phyloP scores from a whole-genome alignment of 2,329 filamentous ascomycete genomes.

The Penicillium sp. region DNA sequence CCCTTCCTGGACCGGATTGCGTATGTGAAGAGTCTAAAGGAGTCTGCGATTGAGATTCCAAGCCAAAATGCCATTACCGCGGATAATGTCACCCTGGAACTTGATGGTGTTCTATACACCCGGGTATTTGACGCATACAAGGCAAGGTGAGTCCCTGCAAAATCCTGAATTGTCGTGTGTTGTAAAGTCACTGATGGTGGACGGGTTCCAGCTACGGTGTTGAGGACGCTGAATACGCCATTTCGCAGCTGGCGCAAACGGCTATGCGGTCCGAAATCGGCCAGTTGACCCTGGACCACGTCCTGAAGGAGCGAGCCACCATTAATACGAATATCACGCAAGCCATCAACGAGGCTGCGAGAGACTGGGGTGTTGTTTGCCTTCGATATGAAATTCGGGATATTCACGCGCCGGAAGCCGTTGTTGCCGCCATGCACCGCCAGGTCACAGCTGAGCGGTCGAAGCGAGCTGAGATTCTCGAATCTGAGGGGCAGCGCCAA shows the following conservation, averaged over 20 bases:
- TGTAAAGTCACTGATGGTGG: neutral
- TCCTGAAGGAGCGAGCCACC: slow-evolving; percentile 91
- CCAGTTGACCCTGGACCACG: slow-evolving; percentile 91
- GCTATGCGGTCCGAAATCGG: slow-evolving; percentile 99
- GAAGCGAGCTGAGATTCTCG: slow-evolving; percentile 95
- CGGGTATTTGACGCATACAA: slow-evolving; percentile 97
- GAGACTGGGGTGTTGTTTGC: slow-evolving; percentile 94
- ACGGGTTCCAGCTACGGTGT: slow-evolving; percentile 71
- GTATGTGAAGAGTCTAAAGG: slow-evolving; percentile 97
- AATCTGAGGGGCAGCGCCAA: slow-evolving; percentile 94
- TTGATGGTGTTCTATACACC: slow-evolving; percentile 93
- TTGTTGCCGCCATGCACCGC: slow-evolving; percentile 96
- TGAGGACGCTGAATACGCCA: slow-evolving; percentile 97
- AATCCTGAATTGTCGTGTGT: neutral
- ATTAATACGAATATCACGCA: slow-evolving; percentile 98
- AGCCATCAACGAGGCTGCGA: slow-evolving; percentile 95
- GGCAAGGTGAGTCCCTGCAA: slow-evolving; percentile 62
- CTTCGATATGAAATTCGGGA: slow-evolving; percentile 97
- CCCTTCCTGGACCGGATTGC: slow-evolving; percentile 93
- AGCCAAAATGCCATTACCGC: slow-evolving; percentile 97
- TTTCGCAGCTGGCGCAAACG: slow-evolving; percentile 94
- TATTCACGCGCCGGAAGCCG: slow-evolving; percentile 88
- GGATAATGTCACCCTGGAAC: slow-evolving; percentile 93
- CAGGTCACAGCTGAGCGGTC: slow-evolving; percentile 96
- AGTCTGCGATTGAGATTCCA: slow-evolving; percentile 92